Evolutionary conservation across 2,329 filamentous ascomycete genomes (phyloP).

Genomic region (Corniculantispora saksenae): DNA sequence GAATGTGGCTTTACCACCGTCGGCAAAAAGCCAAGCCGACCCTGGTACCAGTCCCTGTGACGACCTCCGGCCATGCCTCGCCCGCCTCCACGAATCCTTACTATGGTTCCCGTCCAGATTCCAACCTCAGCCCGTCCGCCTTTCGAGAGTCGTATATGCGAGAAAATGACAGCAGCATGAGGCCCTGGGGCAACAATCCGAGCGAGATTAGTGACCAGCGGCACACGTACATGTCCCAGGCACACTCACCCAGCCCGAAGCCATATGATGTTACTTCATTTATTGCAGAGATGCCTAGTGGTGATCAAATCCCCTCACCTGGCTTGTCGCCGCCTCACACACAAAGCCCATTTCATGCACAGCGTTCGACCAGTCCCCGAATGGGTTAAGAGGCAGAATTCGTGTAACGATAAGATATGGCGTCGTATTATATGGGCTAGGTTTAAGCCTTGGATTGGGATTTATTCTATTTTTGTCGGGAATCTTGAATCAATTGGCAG

Average conservation of each 20-base stretch:
- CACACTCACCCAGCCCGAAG: background rate
- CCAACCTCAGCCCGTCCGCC: background rate
- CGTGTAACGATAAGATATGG: background rate
- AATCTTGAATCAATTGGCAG: too few species aligned
- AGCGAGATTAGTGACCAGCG: conserved; percentile 1
- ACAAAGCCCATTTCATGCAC: background rate
- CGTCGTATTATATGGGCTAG: too few species aligned
- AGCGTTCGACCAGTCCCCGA: background rate
- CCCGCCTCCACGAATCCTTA: conserved; percentile 6
- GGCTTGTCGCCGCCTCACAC: background rate
- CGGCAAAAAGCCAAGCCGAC: conserved; percentile 17
- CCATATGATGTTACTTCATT: background rate
- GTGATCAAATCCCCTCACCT: background rate
- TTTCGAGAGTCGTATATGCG: conserved; percentile 4
- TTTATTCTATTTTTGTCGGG: too few species aligned
- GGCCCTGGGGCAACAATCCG: background rate
- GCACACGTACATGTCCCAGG: background rate
- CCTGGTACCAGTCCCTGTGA: conserved; percentile 15
- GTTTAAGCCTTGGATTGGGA: too few species aligned
- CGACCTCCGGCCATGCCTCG: conserved; percentile 7
- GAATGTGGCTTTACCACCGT: conserved; percentile 22
- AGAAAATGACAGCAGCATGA: background rate
- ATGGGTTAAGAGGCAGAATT: background rate
- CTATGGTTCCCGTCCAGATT: background rate
- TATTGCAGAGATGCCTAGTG: conserved; percentile 2